Conservation (phyloP, 73 alveolate genomes). For the Paramecium biaurelia region DNA sequence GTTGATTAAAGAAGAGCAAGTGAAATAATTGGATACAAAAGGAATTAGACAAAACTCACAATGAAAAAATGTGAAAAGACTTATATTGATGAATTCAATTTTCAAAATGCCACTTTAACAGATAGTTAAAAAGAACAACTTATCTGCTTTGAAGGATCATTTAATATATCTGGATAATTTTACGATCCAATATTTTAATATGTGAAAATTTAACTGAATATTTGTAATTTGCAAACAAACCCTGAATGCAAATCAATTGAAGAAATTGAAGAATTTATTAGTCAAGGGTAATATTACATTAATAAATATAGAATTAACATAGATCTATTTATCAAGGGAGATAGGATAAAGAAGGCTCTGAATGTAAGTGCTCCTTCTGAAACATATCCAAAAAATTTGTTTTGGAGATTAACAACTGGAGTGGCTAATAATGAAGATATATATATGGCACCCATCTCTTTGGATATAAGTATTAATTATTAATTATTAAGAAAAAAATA, state of each 20-base stretch:
- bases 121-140: not conserved
- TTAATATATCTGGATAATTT: not conserved
- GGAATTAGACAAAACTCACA: not conserved
- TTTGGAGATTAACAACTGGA: not conserved
- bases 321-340: not conserved
- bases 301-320: not conserved
- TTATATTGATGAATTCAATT: not conserved
- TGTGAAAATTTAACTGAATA: not conserved
- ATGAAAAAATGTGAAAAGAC: not conserved
- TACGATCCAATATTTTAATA: not conserved
- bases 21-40: not conserved
- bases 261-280: not conserved
- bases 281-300: not conserved
- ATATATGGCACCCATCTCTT: not conserved
- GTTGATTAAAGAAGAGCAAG: not conserved
- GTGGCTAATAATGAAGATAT: not conserved
- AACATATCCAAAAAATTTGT: not conserved
- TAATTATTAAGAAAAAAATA: not conserved
- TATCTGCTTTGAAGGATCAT: not conserved
- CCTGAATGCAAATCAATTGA: not conserved
- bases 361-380: not conserved
- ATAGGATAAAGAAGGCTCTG: not conserved
- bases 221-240: not conserved
- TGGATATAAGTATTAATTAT: not conserved
- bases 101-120: not conserved